Conservation (phyloP, 1,139 yeast genomes). For the Pichia sp. region DNA sequence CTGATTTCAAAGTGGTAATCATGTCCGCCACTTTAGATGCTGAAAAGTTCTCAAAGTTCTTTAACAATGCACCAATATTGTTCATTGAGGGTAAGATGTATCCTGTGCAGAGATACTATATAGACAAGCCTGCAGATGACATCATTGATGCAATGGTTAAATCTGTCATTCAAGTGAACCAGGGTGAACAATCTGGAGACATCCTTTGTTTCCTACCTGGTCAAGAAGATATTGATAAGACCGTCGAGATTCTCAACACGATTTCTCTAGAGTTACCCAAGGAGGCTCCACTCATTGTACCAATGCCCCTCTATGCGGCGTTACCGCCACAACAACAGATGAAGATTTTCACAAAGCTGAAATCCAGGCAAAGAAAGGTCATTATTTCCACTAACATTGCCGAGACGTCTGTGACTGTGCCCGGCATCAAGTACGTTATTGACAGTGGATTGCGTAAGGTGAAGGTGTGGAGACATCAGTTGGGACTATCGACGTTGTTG, state of each 20-base stretch:
- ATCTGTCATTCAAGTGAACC: constrained; percentile 70
- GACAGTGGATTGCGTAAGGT: constrained; percentile 92
- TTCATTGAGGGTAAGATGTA: constrained; percentile 87
- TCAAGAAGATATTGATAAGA: constrained; percentile 93
- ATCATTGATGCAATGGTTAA: constrained; percentile 74
- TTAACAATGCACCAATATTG: constrained; percentile 68
- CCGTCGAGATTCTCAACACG: constrained; percentile 54
- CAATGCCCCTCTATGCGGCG: constrained; percentile 89
- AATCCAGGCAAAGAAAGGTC: constrained; percentile 63
- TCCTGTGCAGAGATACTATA: constrained; percentile 69
- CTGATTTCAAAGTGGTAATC: constrained; percentile 50
- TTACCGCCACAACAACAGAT: constrained; percentile 80
- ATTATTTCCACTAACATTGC: constrained; percentile 93
- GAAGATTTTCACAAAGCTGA: constrained; percentile 60
- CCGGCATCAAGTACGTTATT: constrained; percentile 90
- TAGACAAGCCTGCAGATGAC: constrained; percentile 61
- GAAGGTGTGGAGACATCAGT: constrained; percentile 87
- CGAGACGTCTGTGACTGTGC: constrained; percentile 92
- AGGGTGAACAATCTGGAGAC: constrained; percentile 80
- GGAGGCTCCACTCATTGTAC: constrained; percentile 68
- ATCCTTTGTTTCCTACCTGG: constrained; percentile 88
- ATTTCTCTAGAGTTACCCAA: constrained; percentile 61
- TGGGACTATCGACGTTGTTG: constrained; percentile 83
- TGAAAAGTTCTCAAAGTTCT: constrained; percentile 74
- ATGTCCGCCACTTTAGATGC: constrained; percentile 99